phyloP scores from a whole-genome alignment of 441 rosid species.

The Erodium trifolium region DNA sequence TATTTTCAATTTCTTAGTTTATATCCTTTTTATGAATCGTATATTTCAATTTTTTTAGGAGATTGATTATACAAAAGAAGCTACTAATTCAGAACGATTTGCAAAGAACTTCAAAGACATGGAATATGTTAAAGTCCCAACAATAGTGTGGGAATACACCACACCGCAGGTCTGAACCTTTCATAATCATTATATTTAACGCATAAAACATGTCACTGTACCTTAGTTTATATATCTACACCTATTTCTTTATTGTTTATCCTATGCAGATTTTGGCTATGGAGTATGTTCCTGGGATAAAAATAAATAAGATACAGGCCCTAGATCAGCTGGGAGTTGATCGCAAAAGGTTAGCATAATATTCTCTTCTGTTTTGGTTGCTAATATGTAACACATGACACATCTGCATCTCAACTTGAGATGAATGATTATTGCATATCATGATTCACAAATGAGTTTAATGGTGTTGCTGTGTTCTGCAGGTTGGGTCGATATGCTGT shows the following conservation, averaged over 20 bases:
- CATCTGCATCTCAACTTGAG: constrained; percentile 15
- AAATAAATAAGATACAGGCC: constrained; percentile 82
- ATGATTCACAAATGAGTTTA: not conserved
- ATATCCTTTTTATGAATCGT: constrained; percentile 10
- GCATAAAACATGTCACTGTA: constrained; percentile 1
- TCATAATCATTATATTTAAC: constrained; percentile 15
- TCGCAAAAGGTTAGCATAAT: constrained; percentile 63
- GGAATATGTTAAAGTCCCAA: constrained; percentile 89
- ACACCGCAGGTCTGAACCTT: constrained; percentile 68
- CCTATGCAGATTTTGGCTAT: constrained; percentile 66
- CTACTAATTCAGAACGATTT: constrained; percentile 84
- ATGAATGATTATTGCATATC: constrained; percentile 3
- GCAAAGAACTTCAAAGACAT: constrained; percentile 74
- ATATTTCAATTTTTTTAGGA: constrained; percentile 42
- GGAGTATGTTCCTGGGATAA: constrained; percentile 99
- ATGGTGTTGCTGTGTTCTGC: constrained; percentile 18
- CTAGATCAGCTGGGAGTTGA: constrained; percentile 91
- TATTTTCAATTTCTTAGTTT: not conserved
- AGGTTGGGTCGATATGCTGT: constrained; percentile 94
- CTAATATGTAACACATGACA: constrained; percentile 6
- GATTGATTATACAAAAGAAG: constrained; percentile 95
- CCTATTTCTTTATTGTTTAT: constrained; percentile 6
- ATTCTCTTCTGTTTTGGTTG: constrained; percentile 3
- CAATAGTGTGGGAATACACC: constrained; percentile 76
- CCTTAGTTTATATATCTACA: not conserved